Evolutionary conservation across 495 filamentous ascomycete species (phyloP).

Genomic region (Glarea lozoyensis): DNA sequence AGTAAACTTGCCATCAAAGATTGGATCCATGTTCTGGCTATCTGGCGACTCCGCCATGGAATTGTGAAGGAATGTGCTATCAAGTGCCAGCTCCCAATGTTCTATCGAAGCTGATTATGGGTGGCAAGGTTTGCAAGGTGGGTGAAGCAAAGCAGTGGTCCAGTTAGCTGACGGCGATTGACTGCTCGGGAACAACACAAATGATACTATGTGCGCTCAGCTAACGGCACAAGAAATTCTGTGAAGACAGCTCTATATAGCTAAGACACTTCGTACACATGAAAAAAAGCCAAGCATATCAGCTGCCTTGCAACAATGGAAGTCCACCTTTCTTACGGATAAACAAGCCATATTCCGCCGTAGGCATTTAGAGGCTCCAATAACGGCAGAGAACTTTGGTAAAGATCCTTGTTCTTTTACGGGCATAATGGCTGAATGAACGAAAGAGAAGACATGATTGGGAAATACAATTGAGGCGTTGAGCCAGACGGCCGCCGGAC

Average conservation of each 20-base stretch:
- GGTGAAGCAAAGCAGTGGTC: no score
- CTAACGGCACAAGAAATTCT: not conserved
- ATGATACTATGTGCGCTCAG: not conserved
- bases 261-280: not conserved
- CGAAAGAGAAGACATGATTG: conserved; percentile 6
- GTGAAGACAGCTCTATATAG: not conserved
- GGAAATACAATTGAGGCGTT: not conserved
- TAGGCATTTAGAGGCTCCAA: no score
- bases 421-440: conserved; percentile 16
- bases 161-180: no score
- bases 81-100: not conserved
- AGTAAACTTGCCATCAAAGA: conserved; percentile 18
- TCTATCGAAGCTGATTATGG: not conserved
- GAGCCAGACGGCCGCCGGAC: not conserved
- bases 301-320: no score
- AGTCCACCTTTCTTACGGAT: conserved; percentile 18
- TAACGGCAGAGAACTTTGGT: no score
- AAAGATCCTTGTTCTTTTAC: conserved; percentile 8
- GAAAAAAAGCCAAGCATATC: conserved; percentile 6
- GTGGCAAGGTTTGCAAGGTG: no score
- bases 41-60: conserved; percentile 15
- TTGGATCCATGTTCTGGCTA: conserved; percentile 5
- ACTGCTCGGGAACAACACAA: not conserved
- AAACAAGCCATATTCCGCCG: conserved; percentile 14
- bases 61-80: no score